Percentiles rank a stretch among this genome's conserved stretches.
Conservation (phyloP, 768 basidiomycete species). For the Phlegmacium glaucopus region DNA sequence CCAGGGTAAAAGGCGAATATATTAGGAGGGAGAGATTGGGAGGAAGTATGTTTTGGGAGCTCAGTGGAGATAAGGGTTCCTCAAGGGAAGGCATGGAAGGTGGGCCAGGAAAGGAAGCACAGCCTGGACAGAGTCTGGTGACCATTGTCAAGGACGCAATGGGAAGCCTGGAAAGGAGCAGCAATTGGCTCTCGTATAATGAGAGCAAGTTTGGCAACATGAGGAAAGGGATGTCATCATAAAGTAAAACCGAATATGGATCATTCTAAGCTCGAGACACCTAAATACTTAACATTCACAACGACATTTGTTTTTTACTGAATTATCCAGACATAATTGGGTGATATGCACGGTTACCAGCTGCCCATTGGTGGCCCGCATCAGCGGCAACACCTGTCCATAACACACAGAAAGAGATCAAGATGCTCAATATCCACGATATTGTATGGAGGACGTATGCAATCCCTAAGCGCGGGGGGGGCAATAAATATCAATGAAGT, state of each 20-base stretch:
- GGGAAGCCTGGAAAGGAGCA: constrained; percentile 60
- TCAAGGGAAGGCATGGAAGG: constrained; percentile 69
- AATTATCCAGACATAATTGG: too few species aligned
- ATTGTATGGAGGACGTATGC: constrained; percentile 58
- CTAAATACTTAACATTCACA: too few species aligned
- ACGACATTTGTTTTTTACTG: too few species aligned
- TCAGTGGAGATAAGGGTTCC: constrained; percentile 81
- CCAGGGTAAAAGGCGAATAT: constrained; percentile 72
- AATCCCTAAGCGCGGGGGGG: constrained; percentile 38
- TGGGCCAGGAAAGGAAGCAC: constrained; percentile 70
- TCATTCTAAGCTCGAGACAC: background rate
- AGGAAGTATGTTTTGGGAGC: constrained; percentile 95
- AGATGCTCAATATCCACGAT: constrained; percentile 57
- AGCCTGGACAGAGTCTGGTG: constrained; percentile 70
- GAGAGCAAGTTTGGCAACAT: constrained; percentile 79
- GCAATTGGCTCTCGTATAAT: constrained; percentile 84
- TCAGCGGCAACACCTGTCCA: constrained; percentile 62
- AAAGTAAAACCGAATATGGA: background rate
- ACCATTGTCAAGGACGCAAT: constrained; percentile 74
- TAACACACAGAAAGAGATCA: constrained; percentile 52
- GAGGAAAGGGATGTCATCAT: constrained; percentile 57
- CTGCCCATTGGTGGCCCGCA: constrained; percentile 68
- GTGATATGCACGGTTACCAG: constrained; percentile 67
- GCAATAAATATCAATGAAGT: background rate
- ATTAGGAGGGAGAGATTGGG: constrained; percentile 74